A percentile compares a stretch with the other conserved stretches of the same genome.
Conservation (phyloP, 1,139 yeast genomes). For the Yamadazyma oceani region DNA sequence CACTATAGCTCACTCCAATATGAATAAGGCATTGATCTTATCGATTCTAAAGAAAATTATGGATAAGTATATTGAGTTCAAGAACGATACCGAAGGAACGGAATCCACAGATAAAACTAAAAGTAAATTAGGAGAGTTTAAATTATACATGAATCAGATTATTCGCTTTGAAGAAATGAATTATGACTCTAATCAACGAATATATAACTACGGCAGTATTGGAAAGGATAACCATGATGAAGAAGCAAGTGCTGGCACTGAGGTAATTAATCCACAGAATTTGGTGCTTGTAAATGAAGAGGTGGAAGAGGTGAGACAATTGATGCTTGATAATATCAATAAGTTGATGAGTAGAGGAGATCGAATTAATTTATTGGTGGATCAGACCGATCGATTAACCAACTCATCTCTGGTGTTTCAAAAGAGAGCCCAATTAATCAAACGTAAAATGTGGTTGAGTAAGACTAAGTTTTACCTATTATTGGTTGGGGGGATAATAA, state of each 20-base stretch:
- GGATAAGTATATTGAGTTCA: constrained; percentile 48
- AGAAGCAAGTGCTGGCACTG: constrained; percentile 17
- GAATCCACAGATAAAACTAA: constrained; percentile 19
- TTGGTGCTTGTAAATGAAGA: constrained; percentile 47
- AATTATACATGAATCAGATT: constrained; percentile 51
- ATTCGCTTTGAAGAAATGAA: constrained; percentile 51
- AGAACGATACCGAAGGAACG: constrained; percentile 23
- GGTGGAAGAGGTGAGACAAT: constrained; percentile 51
- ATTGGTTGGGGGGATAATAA: constrained; percentile 25
- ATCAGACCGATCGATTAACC: constrained; percentile 77
- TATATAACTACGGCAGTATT: constrained; percentile 38
- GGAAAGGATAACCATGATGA: constrained; percentile 16
- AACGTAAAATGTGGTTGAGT: constrained; percentile 67
- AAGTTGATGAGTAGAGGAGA: constrained; percentile 79
- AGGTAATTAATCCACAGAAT: constrained; percentile 38
- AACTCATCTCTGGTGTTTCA: constrained; percentile 70
- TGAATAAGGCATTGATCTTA: constrained; percentile 46
- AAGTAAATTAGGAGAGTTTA: constrained; percentile 47
- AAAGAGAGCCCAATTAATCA: constrained; percentile 64
- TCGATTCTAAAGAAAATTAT: constrained; percentile 49
- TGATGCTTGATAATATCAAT: constrained; percentile 71
- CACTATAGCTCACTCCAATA: constrained; percentile 43
- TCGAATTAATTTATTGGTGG: constrained; percentile 68
- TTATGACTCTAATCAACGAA: constrained; percentile 35
- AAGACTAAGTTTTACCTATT: constrained; percentile 44